phyloP scores from a whole-genome alignment of 306 rosid genomes.

The Chamaecrista fasciculata region DNA sequence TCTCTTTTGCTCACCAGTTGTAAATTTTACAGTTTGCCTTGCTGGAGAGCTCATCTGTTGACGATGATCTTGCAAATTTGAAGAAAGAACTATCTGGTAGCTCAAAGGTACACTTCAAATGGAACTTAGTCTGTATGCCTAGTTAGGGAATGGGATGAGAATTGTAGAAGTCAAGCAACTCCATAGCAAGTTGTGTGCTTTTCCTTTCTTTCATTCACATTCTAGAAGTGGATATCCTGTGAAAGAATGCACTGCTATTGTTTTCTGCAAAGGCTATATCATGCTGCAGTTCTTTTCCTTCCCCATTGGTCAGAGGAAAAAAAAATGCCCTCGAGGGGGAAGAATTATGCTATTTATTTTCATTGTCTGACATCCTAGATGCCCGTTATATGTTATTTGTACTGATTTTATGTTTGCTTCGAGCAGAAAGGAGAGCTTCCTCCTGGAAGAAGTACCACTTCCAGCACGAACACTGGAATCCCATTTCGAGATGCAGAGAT shows the following conservation, averaged over 20 bases:
- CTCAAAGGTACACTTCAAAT: slow-evolving; percentile 56
- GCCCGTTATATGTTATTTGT: neutral
- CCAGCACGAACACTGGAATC: slow-evolving; percentile 44
- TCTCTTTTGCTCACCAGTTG: slow-evolving; percentile 18
- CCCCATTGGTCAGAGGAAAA: neutral
- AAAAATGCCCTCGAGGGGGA: neutral
- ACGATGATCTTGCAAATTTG: slow-evolving; percentile 76
- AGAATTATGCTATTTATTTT: neutral
- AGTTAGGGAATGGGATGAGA: neutral
- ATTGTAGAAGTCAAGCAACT: slow-evolving; percentile 1
- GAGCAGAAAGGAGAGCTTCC: slow-evolving; percentile 93
- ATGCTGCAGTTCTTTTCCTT: neutral
- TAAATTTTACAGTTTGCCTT: slow-evolving; percentile 72
- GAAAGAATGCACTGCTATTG: neutral
- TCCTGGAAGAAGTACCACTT: slow-evolving; percentile 64
- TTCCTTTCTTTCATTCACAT: neutral
- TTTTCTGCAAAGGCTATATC: slow-evolving; percentile 18
- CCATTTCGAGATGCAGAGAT: slow-evolving; percentile 81
- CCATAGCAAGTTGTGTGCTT: slow-evolving; percentile 27
- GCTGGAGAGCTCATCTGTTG: slow-evolving; percentile 85
- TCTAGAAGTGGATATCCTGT: slow-evolving; percentile 6
- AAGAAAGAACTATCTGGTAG: slow-evolving; percentile 74
- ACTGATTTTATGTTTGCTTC: slow-evolving; percentile 25
- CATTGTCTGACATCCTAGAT: neutral
- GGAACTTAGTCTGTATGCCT: slow-evolving; percentile 5